These are phyloP conservation scores for Leccinum fallax DNA, from an alignment of 1,284 basidiomycete genomes.

Conservation along the genomic window DNA sequence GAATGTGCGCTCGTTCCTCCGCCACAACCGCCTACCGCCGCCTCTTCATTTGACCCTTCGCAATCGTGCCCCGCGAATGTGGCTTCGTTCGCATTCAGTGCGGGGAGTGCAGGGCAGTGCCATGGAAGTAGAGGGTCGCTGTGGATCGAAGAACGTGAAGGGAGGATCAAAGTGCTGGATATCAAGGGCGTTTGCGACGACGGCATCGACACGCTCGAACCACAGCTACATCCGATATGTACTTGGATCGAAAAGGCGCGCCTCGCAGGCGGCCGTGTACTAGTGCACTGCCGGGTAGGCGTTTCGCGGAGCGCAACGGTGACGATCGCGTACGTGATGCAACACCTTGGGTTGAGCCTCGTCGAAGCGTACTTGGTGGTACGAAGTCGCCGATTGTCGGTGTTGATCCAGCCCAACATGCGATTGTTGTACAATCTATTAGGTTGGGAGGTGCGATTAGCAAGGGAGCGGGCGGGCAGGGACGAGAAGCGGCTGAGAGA, in stretches of 20 bases:
- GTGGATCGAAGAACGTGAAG: not conserved
- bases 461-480: not conserved
- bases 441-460: not conserved
- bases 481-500: not conserved
- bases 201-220: constrained; percentile 1
- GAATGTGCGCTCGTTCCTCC: not conserved
- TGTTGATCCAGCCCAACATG: constrained; percentile 1
- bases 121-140: not conserved
- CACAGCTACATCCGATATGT: not conserved
- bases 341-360: not conserved
- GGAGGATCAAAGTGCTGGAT: not conserved
- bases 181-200: not conserved
- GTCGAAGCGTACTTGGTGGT: constrained; percentile 1
- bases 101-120: not conserved
- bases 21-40: not conserved
- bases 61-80: not conserved
- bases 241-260: not conserved
- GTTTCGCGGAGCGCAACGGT: constrained; percentile 1
- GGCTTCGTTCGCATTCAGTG: not conserved
- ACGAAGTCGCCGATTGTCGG: not conserved
- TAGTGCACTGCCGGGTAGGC: not conserved
- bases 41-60: not conserved
- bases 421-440: not conserved
- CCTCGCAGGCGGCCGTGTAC: not conserved
- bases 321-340: constrained; percentile 1